Percentiles rank a stretch among this genome's conserved stretches.
phyloP scores from a whole-genome alignment of 2,329 filamentous ascomycete species.

The Alternaria brassicae region DNA sequence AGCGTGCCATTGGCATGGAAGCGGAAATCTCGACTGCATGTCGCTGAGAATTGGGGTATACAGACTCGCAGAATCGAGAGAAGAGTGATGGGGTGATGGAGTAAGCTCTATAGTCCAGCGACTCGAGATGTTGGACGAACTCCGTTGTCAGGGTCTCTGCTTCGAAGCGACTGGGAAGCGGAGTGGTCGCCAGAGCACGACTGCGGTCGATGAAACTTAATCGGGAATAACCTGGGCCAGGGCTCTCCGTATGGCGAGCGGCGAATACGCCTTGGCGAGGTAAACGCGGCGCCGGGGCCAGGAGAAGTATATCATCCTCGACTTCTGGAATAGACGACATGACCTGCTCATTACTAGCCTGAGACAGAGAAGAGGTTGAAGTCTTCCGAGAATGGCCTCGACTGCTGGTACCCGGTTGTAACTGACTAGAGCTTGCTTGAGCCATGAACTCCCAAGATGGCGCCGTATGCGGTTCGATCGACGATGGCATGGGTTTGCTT shows the following conservation, averaged over 20 bases:
- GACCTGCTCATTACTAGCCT: conserved; percentile 39
- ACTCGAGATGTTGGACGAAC: conserved; percentile 41
- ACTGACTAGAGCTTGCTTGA: conserved; percentile 27
- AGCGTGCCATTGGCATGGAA: conserved; percentile 45
- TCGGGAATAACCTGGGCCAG: conserved; percentile 33
- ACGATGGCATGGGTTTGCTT: conserved; percentile 31
- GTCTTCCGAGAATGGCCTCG: conserved; percentile 39
- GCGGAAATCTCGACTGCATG: conserved; percentile 25
- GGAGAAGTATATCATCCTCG: conserved; percentile 40
- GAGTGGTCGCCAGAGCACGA: conserved; percentile 39
- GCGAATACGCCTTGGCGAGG: conserved; percentile 44
- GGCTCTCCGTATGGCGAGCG: conserved; percentile 34
- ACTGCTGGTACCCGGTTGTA: conserved; percentile 33
- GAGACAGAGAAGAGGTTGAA: conserved; percentile 42
- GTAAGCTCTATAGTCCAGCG: conserved; percentile 36
- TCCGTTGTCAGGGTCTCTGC: conserved; percentile 47
- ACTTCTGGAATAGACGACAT: conserved; percentile 39
- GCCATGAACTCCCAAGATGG: conserved; percentile 49
- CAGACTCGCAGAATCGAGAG: conserved; percentile 40
- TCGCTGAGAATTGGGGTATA: conserved; percentile 41
- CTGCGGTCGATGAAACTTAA: conserved; percentile 45
- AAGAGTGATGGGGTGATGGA: conserved; percentile 35
- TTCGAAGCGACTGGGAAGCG: conserved; percentile 46
- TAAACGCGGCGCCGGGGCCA: conserved; percentile 36
- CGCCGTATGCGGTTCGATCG: conserved; percentile 39